Evolutionary conservation across 1,284 basidiomycete species (phyloP).

Genomic region (Coniophora puteana): DNA sequence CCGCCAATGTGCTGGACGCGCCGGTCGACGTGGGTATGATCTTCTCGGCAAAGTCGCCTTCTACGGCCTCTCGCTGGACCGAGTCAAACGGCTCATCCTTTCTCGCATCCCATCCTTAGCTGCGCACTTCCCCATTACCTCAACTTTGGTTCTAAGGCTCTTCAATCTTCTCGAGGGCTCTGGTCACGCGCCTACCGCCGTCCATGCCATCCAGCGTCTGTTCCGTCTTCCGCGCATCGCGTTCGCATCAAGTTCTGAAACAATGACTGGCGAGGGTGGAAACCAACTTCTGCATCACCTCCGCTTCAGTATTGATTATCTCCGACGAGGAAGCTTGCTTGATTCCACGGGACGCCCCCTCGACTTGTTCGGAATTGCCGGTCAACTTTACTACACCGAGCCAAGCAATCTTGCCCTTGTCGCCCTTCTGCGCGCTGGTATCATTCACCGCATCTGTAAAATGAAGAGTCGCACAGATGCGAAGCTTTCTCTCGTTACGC

Average conservation of each 20-base stretch:
- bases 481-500: conserved; percentile 45
- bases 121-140: conserved; percentile 62
- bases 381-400: conserved; percentile 63
- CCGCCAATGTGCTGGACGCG: conserved; percentile 67
- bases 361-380: conserved; percentile 53
- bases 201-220: conserved; percentile 46
- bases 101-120: conserved; percentile 61
- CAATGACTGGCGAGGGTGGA: conserved; percentile 45
- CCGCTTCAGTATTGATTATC: conserved; percentile 69
- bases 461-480: conserved; percentile 35
- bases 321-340: conserved; percentile 52
- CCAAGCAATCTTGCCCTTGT: conserved; percentile 67
- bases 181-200: conserved; percentile 42
- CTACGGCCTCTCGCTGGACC: conserved; percentile 59
- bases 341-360: conserved; percentile 50
- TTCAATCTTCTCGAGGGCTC: conserved; percentile 65
- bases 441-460: conserved; percentile 52
- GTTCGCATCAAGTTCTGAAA: conserved; percentile 50
- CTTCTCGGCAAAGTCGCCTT: conserved; percentile 69
- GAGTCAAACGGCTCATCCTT: conserved; percentile 57
- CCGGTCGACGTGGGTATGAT: conserved; percentile 68
- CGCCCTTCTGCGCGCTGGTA: conserved; percentile 50
- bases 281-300: conserved; percentile 60
- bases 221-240: conserved; percentile 54
- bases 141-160: conserved; percentile 59